Base-by-base conservation (phyloP, 768 basidiomycete species). In the Clavulina sp. region DNA sequence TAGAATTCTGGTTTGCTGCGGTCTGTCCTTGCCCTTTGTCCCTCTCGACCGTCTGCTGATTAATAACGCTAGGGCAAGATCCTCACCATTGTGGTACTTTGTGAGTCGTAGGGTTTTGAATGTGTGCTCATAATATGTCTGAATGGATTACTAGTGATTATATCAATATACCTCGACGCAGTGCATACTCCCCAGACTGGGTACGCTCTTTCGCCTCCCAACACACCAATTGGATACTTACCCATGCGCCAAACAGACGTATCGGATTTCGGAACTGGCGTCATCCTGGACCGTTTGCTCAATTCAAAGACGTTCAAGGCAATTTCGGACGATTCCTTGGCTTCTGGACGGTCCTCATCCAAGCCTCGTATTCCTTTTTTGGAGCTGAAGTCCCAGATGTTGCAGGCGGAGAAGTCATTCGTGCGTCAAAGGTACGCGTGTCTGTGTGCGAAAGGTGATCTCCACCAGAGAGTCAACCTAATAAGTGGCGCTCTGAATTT, bases 1-100 rank as follows among this genome's bases (percentile, higher is more conserved):
- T 50, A 5, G 59, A 60, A 49, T 60, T 60, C 51, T 58, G 61
- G 57, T 60, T 63, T 49, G 56, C 60, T 38, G n/a, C 21, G 36
- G 36, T 38, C 13, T 38, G 36, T 38, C 36, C 13, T 13, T 38
- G 36, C 21, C 21, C 21, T 38, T 13, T 21, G 13, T 21, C 1
- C 1, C 13, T 38, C 36, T 13, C 13, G 13, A 38, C 36, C 36
- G 21, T 21, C 36, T 13, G 36, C 36, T 38, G 21, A 38, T 21
- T 38, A 38, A 38, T n/a, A 38, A 21, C 36, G 23, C 54, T n/a
- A 54, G 32, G 60, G 60, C 56, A 62, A 63, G 55, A 60, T 62
- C 16, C 9, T 61, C 24, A 61, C 60, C 33, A 60, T 62, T 48
- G 43, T 59, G 43, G 59, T 59, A n/a, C 43, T 62, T 9, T 13